Evolutionary conservation across 148 eudicot genomes (phyloP).

Genomic region (Amaranthus cruentus): DNA sequence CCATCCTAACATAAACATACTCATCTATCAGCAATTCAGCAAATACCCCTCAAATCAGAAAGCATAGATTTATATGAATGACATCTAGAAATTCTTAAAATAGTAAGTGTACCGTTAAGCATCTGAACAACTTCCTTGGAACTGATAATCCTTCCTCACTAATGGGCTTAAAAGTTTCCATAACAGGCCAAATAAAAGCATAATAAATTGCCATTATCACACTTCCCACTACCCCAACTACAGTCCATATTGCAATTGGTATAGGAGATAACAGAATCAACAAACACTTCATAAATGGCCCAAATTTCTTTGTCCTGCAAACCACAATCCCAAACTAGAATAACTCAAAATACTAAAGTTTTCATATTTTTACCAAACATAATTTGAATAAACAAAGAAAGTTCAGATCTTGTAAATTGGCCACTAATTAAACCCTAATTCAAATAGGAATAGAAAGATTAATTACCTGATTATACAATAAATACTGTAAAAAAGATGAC

Average conservation of each 20-base stretch:
- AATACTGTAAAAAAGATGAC: slow-evolving; percentile 29
- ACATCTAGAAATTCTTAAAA: not conserved
- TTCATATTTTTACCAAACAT: not conserved
- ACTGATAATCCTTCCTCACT: slow-evolving; percentile 24
- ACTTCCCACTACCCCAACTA: slow-evolving; percentile 31
- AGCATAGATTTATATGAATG: not conserved
- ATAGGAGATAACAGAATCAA: slow-evolving; percentile 29
- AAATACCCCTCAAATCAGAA: not conserved
- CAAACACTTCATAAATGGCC: slow-evolving; percentile 27
- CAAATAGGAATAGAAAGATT: not conserved
- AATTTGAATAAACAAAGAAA: slow-evolving; percentile 5
- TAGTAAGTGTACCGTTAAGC: slow-evolving; percentile 21
- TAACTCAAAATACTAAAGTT: not conserved
- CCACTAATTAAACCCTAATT: not conserved
- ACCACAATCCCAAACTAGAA: not conserved
- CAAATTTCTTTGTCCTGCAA: slow-evolving; percentile 31
- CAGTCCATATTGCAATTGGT: slow-evolving; percentile 31
- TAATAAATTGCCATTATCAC: slow-evolving; percentile 28
- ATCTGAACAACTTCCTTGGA: slow-evolving; percentile 20
- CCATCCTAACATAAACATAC: slow-evolving; percentile 26
- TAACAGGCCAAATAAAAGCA: slow-evolving; percentile 31
- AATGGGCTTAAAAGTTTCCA: slow-evolving; percentile 33
- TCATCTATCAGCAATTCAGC: not conserved
- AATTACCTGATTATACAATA: slow-evolving; percentile 27
- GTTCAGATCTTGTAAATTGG: slow-evolving; percentile 6